Conservation (phyloP, 2,329 filamentous ascomycete genomes). For the Myriosclerotinia scirpicola region DNA sequence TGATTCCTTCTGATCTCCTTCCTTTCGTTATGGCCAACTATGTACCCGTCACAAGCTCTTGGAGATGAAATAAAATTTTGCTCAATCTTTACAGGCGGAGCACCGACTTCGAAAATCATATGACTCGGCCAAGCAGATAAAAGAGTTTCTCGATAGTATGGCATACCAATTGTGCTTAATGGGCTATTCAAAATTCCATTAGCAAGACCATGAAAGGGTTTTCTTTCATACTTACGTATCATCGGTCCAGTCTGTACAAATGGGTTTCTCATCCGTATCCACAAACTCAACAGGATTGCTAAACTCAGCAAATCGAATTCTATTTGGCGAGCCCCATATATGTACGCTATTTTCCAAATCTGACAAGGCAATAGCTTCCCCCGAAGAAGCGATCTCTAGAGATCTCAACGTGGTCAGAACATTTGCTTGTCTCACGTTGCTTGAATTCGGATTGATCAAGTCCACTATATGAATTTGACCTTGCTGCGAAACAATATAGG, state of each 20-base stretch:
- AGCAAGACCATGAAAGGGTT: background rate
- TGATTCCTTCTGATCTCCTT: constrained; percentile 73
- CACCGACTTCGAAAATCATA: constrained; percentile 80
- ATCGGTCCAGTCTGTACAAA: constrained; percentile 58
- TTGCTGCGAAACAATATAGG: constrained; percentile 86
- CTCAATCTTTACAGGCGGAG: constrained; percentile 75
- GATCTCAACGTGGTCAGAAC: constrained; percentile 59
- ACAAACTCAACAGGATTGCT: constrained; percentile 66
- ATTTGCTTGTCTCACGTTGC: constrained; percentile 67
- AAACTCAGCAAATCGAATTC: constrained; percentile 69
- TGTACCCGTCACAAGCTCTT: constrained; percentile 71
- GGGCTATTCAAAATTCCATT: constrained; percentile 52
- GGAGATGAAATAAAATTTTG: constrained; percentile 66
- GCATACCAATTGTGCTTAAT: constrained; percentile 83
- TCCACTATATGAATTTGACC: constrained; percentile 96
- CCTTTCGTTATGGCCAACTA: constrained; percentile 74
- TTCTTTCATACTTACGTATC: constrained; percentile 59
- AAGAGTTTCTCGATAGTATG: constrained; percentile 85
- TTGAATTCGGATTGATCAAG: constrained; percentile 73
- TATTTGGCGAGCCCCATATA: constrained; percentile 69
- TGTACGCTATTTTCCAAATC: constrained; percentile 66
- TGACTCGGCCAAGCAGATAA: constrained; percentile 89
- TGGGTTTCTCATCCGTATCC: constrained; percentile 53
- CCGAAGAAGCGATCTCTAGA: constrained; percentile 69
- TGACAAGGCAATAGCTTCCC: constrained; percentile 66